Conservation (phyloP, 2,329 filamentous ascomycete species). For the Xylaria sp. region DNA sequence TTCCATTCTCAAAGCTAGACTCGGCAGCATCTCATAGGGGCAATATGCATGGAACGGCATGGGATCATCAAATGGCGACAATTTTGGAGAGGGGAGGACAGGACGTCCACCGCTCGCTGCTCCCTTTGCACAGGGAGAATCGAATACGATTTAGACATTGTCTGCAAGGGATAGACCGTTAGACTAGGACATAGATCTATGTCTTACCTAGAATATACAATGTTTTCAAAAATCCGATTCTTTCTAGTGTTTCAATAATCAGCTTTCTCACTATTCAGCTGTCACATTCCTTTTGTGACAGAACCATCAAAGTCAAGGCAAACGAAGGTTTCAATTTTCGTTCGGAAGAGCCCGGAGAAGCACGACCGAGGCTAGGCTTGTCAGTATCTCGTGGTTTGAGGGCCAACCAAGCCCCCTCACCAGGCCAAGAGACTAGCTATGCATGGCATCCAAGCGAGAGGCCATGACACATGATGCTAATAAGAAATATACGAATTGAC, state of each 20-base stretch:
- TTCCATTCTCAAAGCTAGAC: constrained; percentile 26
- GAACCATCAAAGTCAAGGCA: neutral
- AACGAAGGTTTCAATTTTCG: neutral
- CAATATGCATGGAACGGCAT: constrained; percentile 23
- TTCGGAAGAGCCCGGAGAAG: neutral
- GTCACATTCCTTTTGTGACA: neutral
- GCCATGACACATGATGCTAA: neutral
- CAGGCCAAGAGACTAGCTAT: neutral
- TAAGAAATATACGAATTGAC: neutral
- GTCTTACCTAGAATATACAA: constrained; percentile 17
- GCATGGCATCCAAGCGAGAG: neutral
- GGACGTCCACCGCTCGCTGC: neutral
- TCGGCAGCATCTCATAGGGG: constrained; percentile 28
- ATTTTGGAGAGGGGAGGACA: neutral
- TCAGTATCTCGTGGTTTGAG: neutral
- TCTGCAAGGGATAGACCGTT: constrained; percentile 1
- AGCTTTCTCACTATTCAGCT: neutral
- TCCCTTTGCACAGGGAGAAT: neutral
- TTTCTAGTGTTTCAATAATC: neutral
- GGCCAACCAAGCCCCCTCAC: neutral
- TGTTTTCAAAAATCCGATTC: neutral
- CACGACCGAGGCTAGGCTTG: neutral
- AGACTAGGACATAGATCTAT: constrained; percentile 10
- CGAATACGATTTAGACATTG: neutral
- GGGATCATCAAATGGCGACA: constrained; percentile 7